Percentiles rank a stretch among this genome's conserved stretches.
phyloP scores from a whole-genome alignment of 495 filamentous ascomycete species.

The Hyaloscypha finlandica region DNA sequence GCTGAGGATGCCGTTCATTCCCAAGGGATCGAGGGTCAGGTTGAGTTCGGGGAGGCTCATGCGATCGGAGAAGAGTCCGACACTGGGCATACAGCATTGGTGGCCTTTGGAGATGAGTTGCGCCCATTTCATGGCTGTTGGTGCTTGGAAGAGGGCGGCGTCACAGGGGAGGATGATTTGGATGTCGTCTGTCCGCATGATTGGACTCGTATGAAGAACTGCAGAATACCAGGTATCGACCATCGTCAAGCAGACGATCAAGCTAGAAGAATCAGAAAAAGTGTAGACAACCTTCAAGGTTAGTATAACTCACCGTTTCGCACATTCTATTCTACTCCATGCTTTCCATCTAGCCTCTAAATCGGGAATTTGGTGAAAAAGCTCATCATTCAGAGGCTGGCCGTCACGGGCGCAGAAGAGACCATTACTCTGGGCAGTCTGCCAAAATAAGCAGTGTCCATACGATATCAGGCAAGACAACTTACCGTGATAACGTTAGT shows the following conservation, averaged over 20 bases:
- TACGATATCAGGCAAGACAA: neutral
- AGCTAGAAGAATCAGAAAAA: constrained; percentile 30
- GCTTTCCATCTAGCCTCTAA: constrained; percentile 54
- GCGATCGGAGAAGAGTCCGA: constrained; percentile 43
- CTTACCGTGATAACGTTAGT: constrained; percentile 53
- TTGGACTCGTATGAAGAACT: constrained; percentile 49
- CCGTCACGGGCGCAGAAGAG: constrained; percentile 50
- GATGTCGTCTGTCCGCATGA: constrained; percentile 48
- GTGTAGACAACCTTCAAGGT: neutral
- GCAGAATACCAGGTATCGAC: constrained; percentile 55
- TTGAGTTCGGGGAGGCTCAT: constrained; percentile 42
- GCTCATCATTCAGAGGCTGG: constrained; percentile 46
- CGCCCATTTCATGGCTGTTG: constrained; percentile 48
- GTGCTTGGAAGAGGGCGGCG: constrained; percentile 48
- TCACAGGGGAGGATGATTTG: constrained; percentile 51
- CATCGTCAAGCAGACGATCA: constrained; percentile 51
- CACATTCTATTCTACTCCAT: constrained; percentile 54
- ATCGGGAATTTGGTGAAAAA: constrained; percentile 49
- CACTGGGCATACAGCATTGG: constrained; percentile 42
- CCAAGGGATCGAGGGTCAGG: constrained; percentile 41
- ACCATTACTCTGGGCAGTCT: constrained; percentile 54
- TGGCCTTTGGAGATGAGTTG: constrained; percentile 45
- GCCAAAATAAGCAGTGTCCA: constrained; percentile 3
- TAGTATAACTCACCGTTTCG: constrained; percentile 43
- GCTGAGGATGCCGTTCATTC: constrained; percentile 42